A percentile compares a stretch with the other conserved stretches of the same genome.
phyloP scores from a whole-genome alignment of 257 asterid species.

The Plantago major region DNA sequence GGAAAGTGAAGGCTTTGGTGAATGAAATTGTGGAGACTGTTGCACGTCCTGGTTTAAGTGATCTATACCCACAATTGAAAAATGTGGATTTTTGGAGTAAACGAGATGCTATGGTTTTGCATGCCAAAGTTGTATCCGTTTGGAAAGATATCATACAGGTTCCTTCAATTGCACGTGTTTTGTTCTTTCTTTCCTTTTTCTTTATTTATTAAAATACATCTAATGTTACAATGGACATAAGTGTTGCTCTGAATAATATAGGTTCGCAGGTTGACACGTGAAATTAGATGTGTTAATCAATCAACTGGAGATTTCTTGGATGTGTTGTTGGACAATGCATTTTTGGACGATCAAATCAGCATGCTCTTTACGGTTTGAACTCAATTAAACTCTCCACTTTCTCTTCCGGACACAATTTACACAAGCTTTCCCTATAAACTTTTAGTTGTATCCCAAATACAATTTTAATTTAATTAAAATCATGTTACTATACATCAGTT shows the following conservation, averaged over 20 bases:
- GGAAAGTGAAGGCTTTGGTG: conserved; percentile 7
- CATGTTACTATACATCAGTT: too few relatives aligned
- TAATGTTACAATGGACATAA: too few relatives aligned
- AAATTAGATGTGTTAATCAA: background rate
- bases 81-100: conserved; percentile 18
- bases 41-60: conserved; percentile 11
- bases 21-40: conserved; percentile 11
- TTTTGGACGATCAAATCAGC: conserved; percentile 16
- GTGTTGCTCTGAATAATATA: background rate
- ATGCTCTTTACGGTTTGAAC: conserved; percentile 11
- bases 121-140: background rate
- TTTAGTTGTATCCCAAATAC: too few relatives aligned
- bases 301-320: conserved; percentile 16
- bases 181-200: too few relatives aligned
- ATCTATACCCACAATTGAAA: conserved; percentile 9
- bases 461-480: too few relatives aligned
- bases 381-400: too few relatives aligned
- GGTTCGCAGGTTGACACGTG: conserved; percentile 8
- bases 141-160: conserved; percentile 15
- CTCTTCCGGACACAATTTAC: too few relatives aligned
- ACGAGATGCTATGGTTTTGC: conserved; percentile 7
- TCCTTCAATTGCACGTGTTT: background rate
- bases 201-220: too few relatives aligned
- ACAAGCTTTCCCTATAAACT: too few relatives aligned
- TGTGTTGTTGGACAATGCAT: conserved; percentile 8